Conservation (phyloP, 371 early-diverging fungal species). For the Neoconidiobolus thromboides region DNA sequence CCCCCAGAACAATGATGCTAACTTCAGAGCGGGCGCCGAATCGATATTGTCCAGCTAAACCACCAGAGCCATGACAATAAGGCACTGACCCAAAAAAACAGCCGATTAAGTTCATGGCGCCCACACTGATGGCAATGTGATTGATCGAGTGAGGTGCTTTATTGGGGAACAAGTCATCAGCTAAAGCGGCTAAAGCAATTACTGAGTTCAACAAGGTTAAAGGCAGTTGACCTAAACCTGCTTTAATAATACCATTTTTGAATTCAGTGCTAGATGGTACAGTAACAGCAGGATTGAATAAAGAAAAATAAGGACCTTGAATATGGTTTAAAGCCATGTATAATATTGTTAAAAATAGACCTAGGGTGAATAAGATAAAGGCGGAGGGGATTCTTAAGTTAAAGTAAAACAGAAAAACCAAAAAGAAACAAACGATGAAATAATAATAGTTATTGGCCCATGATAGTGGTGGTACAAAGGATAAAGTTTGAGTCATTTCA, state of each 20-base stretch:
- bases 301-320: slow-evolving; percentile 34
- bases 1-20: slow-evolving; percentile 53
- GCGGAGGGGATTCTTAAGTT: slow-evolving; percentile 6
- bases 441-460: slow-evolving; percentile 66
- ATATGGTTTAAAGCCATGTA: slow-evolving; percentile 13
- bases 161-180: slow-evolving; percentile 65
- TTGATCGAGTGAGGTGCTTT: slow-evolving; percentile 23
- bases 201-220: slow-evolving; percentile 75
- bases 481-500: slow-evolving; percentile 13
- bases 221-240: slow-evolving; percentile 75
- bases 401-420: slow-evolving; percentile 39
- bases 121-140: slow-evolving; percentile 44
- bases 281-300: slow-evolving; percentile 20
- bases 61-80: slow-evolving; percentile 72
- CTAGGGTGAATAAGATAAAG: slow-evolving; percentile 5
- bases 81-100: slow-evolving; percentile 77
- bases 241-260: slow-evolving; percentile 45
- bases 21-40: slow-evolving; percentile 78
- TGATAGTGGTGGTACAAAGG: slow-evolving; percentile 11
- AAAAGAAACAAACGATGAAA: slow-evolving; percentile 44
- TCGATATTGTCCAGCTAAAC: slow-evolving; percentile 79
- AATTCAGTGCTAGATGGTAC: slow-evolving; percentile 49
- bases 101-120: slow-evolving; percentile 65
- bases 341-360: slow-evolving; percentile 7
- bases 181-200: slow-evolving; percentile 57